Base-by-base conservation (phyloP, 331 rosid genomes). In the Quercus phellos region DNA sequence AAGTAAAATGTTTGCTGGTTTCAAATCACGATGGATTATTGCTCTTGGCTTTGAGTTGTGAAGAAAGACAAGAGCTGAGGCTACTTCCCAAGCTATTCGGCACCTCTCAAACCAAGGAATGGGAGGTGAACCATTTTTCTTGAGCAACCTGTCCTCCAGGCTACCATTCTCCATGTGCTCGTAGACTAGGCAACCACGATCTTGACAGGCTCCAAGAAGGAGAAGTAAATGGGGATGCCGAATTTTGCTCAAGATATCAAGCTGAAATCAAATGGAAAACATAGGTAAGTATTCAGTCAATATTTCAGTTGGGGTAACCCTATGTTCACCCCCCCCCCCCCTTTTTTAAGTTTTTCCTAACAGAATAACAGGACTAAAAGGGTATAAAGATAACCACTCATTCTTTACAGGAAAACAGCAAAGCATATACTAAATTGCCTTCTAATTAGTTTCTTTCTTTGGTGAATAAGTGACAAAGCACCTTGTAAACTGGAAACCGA, bases 121-220 rank as follows among this genome's bases (percentile, higher is more conserved):
- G 16, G 98, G 89, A 38, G 72, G 73, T 2, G 89, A 85, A 55
- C 73, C 53, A 70, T 88, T 80, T 83, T 81, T 91, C 35, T 81
- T 81, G 74, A 81, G 74, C 83, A 95, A 85, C 73, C 87, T 85
- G 58, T 95, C 98, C 76, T 92, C 99, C 85, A 95, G 76, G 90
- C 89, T 95, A 22, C 99, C 99, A 38, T 90, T 91, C 78, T 90
- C 98, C 99, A 95, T 90, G 77, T 87, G 91, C 86, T 95, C 99
- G 30, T 91, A 95, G n/a, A 95, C 93, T 16, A 95, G 89, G 83
- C 97, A 91, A 63, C 95, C 90, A 9, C 75, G 95, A 53, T 92
- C 97, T 4, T 86, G 81, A 79, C 99, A 92, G 2, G 96, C 99
- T 13, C 99, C 99, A 4, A 95, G 86, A 58, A 95, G 99, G 77